phyloP scores from a whole-genome alignment of 2,329 filamentous ascomycete genomes.

The Alternaria sp. region DNA sequence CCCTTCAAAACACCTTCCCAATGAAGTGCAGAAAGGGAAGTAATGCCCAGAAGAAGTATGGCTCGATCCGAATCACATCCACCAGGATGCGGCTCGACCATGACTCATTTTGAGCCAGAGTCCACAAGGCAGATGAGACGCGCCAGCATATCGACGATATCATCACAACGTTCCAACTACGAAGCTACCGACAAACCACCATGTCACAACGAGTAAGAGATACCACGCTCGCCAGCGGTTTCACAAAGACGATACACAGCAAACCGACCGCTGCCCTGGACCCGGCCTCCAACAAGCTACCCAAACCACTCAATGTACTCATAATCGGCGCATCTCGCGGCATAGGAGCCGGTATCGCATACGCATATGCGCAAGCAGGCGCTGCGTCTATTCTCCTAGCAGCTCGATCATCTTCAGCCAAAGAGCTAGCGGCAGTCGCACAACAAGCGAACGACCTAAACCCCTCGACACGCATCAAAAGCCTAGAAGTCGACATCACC shows the following conservation, averaged over 20 bases:
- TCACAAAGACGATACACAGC: conserved; percentile 27
- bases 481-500: conserved; percentile 42
- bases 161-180: background rate
- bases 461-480: conserved; percentile 11
- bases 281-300: conserved; percentile 32
- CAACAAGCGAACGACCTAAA: conserved; percentile 20
- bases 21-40: background rate
- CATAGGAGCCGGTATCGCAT: conserved; percentile 42
- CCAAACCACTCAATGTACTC: conserved; percentile 36
- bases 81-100: background rate
- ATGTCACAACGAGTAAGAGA: conserved; percentile 28
- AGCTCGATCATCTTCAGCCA: conserved; percentile 32
- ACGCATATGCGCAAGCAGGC: conserved; percentile 43
- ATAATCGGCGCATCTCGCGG: conserved; percentile 47
- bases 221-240: conserved; percentile 28
- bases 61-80: background rate
- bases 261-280: conserved; percentile 23
- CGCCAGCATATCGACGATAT: background rate
- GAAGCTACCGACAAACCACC: background rate
- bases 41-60: background rate
- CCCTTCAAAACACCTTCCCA: background rate
- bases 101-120: conserved; percentile 2
- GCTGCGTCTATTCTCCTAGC: conserved; percentile 36
- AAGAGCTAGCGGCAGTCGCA: conserved; percentile 26
- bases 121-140: background rate